phyloP scores from a whole-genome alignment of 306 rosid genomes.

The Quillaja saponaria region DNA sequence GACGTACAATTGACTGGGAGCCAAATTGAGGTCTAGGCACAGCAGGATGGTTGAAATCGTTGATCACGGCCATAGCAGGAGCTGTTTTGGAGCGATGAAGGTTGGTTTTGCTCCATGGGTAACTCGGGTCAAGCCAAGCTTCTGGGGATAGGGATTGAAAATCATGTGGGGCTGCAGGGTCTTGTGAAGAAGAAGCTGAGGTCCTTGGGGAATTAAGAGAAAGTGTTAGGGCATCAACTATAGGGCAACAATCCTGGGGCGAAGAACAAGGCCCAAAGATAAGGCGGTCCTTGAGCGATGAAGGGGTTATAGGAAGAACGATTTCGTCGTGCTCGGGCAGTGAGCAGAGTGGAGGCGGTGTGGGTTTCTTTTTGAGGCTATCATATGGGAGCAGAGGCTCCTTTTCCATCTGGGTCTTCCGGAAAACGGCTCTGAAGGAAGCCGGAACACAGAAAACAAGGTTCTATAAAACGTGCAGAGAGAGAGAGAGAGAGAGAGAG shows the following conservation, averaged over 20 bases:
- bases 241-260: conserved; percentile 49
- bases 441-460: conserved; percentile 3
- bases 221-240: conserved; percentile 64
- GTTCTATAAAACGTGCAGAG: neutral
- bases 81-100: conserved; percentile 92
- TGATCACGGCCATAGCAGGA: conserved; percentile 82
- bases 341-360: conserved; percentile 34
- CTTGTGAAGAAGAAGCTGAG: conserved; percentile 52
- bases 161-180: conserved; percentile 31
- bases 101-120: conserved; percentile 47
- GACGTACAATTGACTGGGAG: conserved; percentile 59
- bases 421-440: neutral
- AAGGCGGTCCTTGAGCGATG: conserved; percentile 72
- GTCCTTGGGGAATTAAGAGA: conserved; percentile 42
- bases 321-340: conserved; percentile 72
- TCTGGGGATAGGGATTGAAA: conserved; percentile 33
- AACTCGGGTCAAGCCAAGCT: conserved; percentile 74
- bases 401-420: conserved; percentile 58
- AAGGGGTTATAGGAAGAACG: conserved; percentile 54
- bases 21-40: conserved; percentile 53
- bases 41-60: conserved; percentile 39
- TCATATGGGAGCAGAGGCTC: conserved; percentile 75
- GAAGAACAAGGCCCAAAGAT: conserved; percentile 69
- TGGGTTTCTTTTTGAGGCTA: conserved; percentile 51
- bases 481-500: neutral